A percentile compares a stretch with the other conserved stretches of the same genome.
phyloP scores from a whole-genome alignment of 257 asterid genomes.

The Linaria vulgaris region DNA sequence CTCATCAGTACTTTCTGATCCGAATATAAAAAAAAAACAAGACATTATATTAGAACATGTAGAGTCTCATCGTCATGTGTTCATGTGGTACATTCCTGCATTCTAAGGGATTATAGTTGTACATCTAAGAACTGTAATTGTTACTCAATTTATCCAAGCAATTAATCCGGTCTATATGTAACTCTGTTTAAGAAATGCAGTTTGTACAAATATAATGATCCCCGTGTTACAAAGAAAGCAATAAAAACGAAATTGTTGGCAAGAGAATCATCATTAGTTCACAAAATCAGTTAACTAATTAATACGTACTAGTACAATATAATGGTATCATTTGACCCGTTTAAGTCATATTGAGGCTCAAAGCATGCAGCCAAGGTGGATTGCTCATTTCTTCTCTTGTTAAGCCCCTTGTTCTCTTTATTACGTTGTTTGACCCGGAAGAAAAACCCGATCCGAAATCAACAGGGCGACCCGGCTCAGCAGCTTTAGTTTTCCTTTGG shows the following conservation, averaged over 20 bases:
- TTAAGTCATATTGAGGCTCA: conserved; percentile 65
- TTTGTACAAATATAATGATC: too few relatives aligned
- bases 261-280: conserved; percentile 15
- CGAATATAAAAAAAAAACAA: background rate
- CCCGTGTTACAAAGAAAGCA: too few relatives aligned
- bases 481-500: conserved; percentile 33
- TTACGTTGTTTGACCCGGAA: conserved; percentile 47
- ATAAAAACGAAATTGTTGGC: too few relatives aligned
- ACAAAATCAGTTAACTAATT: conserved; percentile 29
- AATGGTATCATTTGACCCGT: background rate
- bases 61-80: conserved; percentile 34
- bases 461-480: conserved; percentile 28
- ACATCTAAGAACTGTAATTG: too few relatives aligned
- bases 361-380: conserved; percentile 82
- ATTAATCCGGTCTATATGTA: too few relatives aligned
- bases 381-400: conserved; percentile 36
- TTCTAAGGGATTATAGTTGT: conserved; percentile 32
- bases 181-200: too few relatives aligned
- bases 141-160: too few relatives aligned
- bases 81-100: conserved; percentile 41
- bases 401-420: conserved; percentile 32
- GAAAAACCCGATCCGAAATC: conserved; percentile 64
- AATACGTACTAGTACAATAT: background rate
- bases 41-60: conserved; percentile 20
- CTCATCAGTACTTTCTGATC: background rate